phyloP scores from a whole-genome alignment of 306 rosid genomes.

The Notholithocarpus densiflorus region DNA sequence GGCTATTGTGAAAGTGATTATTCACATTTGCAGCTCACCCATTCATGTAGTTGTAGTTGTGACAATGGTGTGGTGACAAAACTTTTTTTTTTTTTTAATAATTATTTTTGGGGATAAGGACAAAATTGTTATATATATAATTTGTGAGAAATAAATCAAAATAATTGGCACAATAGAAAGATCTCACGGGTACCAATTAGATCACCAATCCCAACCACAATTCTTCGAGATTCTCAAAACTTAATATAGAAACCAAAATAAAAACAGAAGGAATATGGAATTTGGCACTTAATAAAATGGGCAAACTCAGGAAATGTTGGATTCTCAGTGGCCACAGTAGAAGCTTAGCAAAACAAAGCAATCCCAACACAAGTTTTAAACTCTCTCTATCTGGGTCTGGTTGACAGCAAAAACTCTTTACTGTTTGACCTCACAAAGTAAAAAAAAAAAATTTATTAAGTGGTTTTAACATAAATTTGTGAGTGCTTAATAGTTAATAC shows the following conservation, averaged over 20 bases:
- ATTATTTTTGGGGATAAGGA: background rate
- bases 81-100: background rate
- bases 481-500: slow-evolving; percentile 54
- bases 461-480: slow-evolving; percentile 27
- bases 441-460: slow-evolving; percentile 24
- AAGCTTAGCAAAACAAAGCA: slow-evolving; percentile 16
- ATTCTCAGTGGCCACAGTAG: slow-evolving; percentile 35
- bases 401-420: slow-evolving; percentile 14
- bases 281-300: slow-evolving; percentile 34
- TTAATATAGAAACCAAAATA: slow-evolving; percentile 26
- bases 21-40: too few species aligned
- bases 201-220: slow-evolving; percentile 41
- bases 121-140: background rate
- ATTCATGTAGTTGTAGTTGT: too few species aligned
- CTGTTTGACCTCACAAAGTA: slow-evolving; percentile 25
- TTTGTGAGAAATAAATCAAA: slow-evolving; percentile 14
- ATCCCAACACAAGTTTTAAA: background rate
- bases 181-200: slow-evolving; percentile 46
- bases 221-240: slow-evolving; percentile 55
- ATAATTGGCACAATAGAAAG: slow-evolving; percentile 45
- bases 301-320: slow-evolving; percentile 49
- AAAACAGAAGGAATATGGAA: slow-evolving; percentile 27
- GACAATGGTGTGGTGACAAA: too few species aligned
- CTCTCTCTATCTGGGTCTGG: slow-evolving; percentile 10
- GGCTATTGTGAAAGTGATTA: too few species aligned